These are phyloP conservation scores for Termitomyces heimii DNA, from an alignment of 768 basidiomycete genomes.

Conservation along the genomic window DNA sequence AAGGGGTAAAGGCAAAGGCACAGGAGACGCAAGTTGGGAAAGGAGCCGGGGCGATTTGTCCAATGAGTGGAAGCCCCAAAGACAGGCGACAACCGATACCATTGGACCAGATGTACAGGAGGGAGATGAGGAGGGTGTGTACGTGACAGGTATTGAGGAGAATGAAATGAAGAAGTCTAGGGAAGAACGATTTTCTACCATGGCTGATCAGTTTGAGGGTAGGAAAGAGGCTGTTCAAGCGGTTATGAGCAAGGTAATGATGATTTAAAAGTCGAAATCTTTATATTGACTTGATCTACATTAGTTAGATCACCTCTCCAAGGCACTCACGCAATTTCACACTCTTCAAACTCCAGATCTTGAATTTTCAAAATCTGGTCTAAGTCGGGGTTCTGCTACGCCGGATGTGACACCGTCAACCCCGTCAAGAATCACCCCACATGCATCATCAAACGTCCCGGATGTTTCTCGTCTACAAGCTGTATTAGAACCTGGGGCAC, in stretches of 20 bases:
- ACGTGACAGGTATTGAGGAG: slow-evolving; percentile 46
- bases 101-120: slow-evolving; percentile 26
- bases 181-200: slow-evolving; percentile 63
- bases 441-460: not conserved
- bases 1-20: slow-evolving; percentile 19
- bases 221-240: slow-evolving; percentile 62
- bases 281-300: not conserved
- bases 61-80: slow-evolving; percentile 5
- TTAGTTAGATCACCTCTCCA: slow-evolving; percentile 56
- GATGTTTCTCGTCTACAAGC: not conserved
- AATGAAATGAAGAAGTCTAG: slow-evolving; percentile 48
- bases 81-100: slow-evolving; percentile 13
- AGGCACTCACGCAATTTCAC: slow-evolving; percentile 44
- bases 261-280: not conserved
- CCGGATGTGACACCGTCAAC: slow-evolving; percentile 9
- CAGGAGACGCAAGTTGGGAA: slow-evolving; percentile 9
- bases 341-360: slow-evolving; percentile 39
- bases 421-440: not conserved
- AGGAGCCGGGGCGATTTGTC: slow-evolving; percentile 1
- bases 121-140: slow-evolving; percentile 45
- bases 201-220: slow-evolving; percentile 64
- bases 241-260: slow-evolving; percentile 68
- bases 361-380: slow-evolving; percentile 25
- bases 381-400: slow-evolving; percentile 13
- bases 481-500: not conserved